Percentiles rank a stretch among this genome's conserved stretches.
phyloP scores from a whole-genome alignment of 306 rosid genomes.

The Lathyrus aphaca region DNA sequence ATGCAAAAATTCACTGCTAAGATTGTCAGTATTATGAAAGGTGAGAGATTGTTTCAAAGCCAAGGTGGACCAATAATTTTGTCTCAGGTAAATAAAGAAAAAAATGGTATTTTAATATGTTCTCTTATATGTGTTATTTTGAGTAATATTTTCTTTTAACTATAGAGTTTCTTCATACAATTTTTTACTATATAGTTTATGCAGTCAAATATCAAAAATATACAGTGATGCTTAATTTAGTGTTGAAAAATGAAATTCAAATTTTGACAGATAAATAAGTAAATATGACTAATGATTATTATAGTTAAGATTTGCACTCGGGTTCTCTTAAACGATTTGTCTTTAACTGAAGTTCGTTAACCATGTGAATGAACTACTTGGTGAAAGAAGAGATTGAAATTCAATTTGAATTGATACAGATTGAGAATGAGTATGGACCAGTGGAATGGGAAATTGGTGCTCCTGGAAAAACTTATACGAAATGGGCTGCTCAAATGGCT shows the following conservation, averaged over 20 bases:
- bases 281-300: background rate
- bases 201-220: background rate
- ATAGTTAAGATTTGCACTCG: background rate
- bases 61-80: conserved; percentile 97
- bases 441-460: conserved; percentile 65
- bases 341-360: background rate
- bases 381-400: no score
- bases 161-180: background rate
- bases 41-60: conserved; percentile 67
- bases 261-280: background rate
- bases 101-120: background rate
- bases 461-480: conserved; percentile 72
- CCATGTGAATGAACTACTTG: background rate
- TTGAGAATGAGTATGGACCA: conserved; percentile 86
- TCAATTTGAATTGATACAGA: no score
- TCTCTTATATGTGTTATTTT: background rate
- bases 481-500: conserved; percentile 92
- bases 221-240: background rate
- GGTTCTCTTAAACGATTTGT: background rate
- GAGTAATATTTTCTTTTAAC: background rate
- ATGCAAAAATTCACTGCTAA: conserved; percentile 87
- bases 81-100: conserved; percentile 70
- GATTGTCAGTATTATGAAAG: conserved; percentile 85
- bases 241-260: background rate
- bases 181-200: conserved; percentile 12